Evolutionary conservation across 2,329 filamentous ascomycete species (phyloP).

Genomic region (Xylariaceae sp.): DNA sequence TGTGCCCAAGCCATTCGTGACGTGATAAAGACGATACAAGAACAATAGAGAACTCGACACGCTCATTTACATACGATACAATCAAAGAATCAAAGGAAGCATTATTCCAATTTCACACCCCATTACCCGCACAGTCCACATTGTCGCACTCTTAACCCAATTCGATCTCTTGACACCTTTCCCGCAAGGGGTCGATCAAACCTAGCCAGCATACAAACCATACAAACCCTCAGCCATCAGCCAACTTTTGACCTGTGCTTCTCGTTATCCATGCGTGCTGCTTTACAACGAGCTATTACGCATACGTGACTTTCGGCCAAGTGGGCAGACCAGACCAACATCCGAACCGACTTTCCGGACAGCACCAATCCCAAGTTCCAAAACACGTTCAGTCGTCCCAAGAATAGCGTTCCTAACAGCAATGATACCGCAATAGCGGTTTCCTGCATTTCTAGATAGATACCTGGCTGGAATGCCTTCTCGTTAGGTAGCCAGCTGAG

Average conservation of each 20-base stretch:
- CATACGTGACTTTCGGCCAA: too few species aligned
- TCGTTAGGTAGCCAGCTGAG: conserved; percentile 21
- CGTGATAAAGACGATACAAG: not conserved
- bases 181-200: conserved; percentile 27
- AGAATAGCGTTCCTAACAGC: conserved; percentile 15
- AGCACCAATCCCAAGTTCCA: not conserved
- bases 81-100: not conserved
- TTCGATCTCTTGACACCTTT: conserved; percentile 25
- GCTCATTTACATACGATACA: conserved; percentile 5
- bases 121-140: conserved; percentile 12
- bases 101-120: not conserved
- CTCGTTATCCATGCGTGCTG: conserved; percentile 5
- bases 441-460: conserved; percentile 16
- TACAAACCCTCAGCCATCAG: too few species aligned
- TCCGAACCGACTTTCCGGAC: conserved; percentile 9
- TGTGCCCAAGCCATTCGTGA: not conserved
- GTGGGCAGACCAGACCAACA: too few species aligned
- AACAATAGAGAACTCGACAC: conserved; percentile 9
- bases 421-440: conserved; percentile 25
- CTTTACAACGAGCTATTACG: conserved; percentile 4
- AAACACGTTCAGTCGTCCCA: conserved; percentile 12
- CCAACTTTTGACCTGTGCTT: conserved; percentile 15
- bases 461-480: conserved; percentile 25
- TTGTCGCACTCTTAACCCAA: conserved; percentile 8
- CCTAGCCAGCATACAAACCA: conserved; percentile 15